Evolutionary conservation across 345 rosid genomes (phyloP), one percentile per base, ranked within the genome.

Genomic region (Kernera saxatilis): DNA sequence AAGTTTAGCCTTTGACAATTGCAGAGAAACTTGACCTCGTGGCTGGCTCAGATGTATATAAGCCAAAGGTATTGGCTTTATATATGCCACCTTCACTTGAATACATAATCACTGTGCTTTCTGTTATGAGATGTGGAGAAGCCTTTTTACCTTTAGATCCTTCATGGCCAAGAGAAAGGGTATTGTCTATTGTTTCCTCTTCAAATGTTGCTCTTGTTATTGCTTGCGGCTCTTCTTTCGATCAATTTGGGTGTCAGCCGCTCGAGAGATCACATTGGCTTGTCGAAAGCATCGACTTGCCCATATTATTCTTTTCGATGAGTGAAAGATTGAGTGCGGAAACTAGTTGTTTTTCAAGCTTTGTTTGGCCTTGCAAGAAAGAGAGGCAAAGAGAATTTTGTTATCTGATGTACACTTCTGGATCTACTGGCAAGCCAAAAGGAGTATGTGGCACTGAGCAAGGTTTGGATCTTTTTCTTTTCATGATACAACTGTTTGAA

Each of bases 391-490:
- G 95, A 64, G 45, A 52, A 17, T 91, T 91, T 72, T 88, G 96
- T 75, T 94, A 88, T 83, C 57, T 94, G 33, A 83, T 94, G 87
- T 91, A 86, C 78, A 94, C 99, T 8, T 94, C 97, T 3, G 99
- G 99, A 58, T 94, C 99, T 11, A 86, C 90, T 26, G 99, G 97
- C 62, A 81, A 65, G 58, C 97, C 99, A 17, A 94, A 91, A 85
- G 97, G 96, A 23, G 89, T 94, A 36, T 88, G 90, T 66, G 99
- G 97, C 60, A 88, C 97, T 29, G 96, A 94, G 69, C 73, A 82
- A 85, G 99, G 99, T 89, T 64, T 54, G 70, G 36, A 15, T 29
- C 0, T 11, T 67, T 77, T 26, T 19, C 21, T 61, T 77, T 55
- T 30, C 52, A 32, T 23, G 19, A 72, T 44, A 51, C 15, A 54